A percentile compares a stretch with the other conserved stretches of the same genome.
These are phyloP conservation scores for Podaxis sp. DNA, from an alignment of 768 basidiomycete genomes.

Conservation along the genomic window DNA sequence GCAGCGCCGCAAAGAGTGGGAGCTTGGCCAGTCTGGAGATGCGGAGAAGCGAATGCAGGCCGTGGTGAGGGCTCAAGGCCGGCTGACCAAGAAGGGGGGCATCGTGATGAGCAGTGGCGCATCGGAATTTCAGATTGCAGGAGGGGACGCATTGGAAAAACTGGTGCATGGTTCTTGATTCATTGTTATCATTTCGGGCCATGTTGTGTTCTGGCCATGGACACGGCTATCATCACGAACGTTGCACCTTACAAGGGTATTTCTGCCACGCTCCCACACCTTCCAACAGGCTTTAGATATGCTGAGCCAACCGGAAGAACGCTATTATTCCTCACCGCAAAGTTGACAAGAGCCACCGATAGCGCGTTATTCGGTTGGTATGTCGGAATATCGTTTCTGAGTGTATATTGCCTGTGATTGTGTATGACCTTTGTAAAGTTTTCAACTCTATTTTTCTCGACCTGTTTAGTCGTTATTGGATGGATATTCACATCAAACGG, in stretches of 20 bases:
- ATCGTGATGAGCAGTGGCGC: constrained; percentile 64
- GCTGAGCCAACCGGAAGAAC: constrained; percentile 3
- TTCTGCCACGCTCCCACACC: constrained; percentile 3
- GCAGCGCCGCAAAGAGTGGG: constrained; percentile 32
- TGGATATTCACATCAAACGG: neutral
- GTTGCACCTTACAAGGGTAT: neutral
- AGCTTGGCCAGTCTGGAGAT: constrained; percentile 44
- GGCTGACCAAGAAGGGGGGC: constrained; percentile 77
- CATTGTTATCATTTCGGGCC: neutral
- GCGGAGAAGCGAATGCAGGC: constrained; percentile 85
- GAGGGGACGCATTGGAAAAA: constrained; percentile 60
- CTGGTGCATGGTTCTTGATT: constrained; percentile 36
- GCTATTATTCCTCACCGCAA: constrained; percentile 8
- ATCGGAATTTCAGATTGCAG: constrained; percentile 79
- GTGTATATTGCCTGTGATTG: neutral
- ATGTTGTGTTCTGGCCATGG: neutral
- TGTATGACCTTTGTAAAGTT: neutral
- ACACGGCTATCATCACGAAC: neutral
- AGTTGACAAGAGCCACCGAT: neutral
- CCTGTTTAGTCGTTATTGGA: neutral
- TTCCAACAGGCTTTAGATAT: constrained; percentile 3
- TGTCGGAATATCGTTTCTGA: constrained; percentile 2
- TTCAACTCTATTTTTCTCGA: constrained; percentile 4
- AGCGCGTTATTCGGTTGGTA: neutral
- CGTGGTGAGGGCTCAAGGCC: constrained; percentile 80